Percentiles rank a stretch among this genome's conserved stretches.
phyloP scores from a whole-genome alignment of 306 rosid species.

The Castanopsis chinensis region DNA sequence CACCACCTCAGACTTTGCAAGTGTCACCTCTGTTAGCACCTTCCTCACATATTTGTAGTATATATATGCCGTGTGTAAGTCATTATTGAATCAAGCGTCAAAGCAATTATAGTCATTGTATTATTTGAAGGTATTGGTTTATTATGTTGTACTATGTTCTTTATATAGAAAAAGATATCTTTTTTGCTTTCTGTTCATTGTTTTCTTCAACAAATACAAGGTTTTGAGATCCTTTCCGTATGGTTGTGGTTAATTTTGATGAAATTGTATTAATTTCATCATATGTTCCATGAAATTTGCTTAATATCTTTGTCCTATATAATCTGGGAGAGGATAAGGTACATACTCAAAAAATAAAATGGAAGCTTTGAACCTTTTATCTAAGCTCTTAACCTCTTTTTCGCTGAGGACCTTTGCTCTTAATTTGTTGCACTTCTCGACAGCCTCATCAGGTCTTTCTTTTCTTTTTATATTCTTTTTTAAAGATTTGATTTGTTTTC shows the following conservation, averaged over 20 bases:
- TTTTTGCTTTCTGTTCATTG: background rate
- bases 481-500: background rate
- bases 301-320: background rate
- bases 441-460: slow-evolving; percentile 17
- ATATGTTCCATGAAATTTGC: background rate
- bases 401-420: too few species aligned
- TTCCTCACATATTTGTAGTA: slow-evolving; percentile 7
- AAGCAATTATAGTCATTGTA: background rate
- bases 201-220: background rate
- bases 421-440: background rate
- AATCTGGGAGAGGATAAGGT: background rate
- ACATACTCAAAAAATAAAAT: background rate
- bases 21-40: slow-evolving; percentile 20
- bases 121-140: slow-evolving; percentile 18
- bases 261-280: slow-evolving; percentile 24
- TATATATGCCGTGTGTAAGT: background rate
- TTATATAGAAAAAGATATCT: background rate
- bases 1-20: slow-evolving; percentile 24
- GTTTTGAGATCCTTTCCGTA: background rate
- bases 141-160: background rate
- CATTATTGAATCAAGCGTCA: slow-evolving; percentile 3
- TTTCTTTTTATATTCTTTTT: background rate
- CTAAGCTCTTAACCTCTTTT: background rate
- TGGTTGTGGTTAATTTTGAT: slow-evolving; percentile 18
- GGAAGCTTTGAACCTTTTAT: slow-evolving; percentile 7